These are phyloP conservation scores for Aspergillus pseudoterreus DNA, from an alignment of 2,329 filamentous ascomycete genomes.

Conservation along the genomic window DNA sequence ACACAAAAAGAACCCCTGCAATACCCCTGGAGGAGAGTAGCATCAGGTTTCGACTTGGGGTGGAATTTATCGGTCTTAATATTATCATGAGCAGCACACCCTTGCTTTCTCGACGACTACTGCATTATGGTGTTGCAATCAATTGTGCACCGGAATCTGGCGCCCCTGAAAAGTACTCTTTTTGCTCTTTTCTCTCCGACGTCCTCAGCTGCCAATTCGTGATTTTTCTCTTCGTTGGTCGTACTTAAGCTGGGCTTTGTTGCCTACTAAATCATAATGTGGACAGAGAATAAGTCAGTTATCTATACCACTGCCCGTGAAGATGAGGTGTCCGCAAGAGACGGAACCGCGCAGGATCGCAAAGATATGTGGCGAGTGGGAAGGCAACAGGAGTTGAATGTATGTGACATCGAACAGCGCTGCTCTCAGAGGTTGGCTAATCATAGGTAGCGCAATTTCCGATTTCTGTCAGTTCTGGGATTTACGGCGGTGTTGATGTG, in stretches of 20 bases:
- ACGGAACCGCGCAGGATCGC: constrained; percentile 27
- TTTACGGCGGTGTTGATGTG: constrained; percentile 33
- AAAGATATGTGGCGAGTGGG: constrained; percentile 33
- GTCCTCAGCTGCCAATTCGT: neutral
- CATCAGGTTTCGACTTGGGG: too few relatives aligned
- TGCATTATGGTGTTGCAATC: too few relatives aligned
- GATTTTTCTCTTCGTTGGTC: neutral
- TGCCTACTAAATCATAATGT: constrained; percentile 6
- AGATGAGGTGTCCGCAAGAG: constrained; percentile 7
- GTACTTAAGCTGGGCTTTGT: neutral
- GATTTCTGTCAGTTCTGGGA: constrained; percentile 32
- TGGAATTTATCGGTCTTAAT: too few relatives aligned
- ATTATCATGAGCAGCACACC: too few relatives aligned
- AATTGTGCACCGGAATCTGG: too few relatives aligned
- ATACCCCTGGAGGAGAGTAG: too few relatives aligned
- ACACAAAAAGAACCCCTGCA: too few relatives aligned
- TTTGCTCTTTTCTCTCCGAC: neutral
- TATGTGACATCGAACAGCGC: constrained; percentile 6
- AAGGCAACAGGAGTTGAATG: constrained; percentile 29
- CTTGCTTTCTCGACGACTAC: too few relatives aligned
- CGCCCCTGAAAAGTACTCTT: neutral
- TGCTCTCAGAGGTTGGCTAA: neutral
- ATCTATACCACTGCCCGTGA: constrained; percentile 7
- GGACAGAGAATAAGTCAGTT: constrained; percentile 10
- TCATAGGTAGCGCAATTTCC: constrained; percentile 28